Evolutionary conservation across 768 basidiomycete species (phyloP).

Genomic region (Amanita molliuscula): DNA sequence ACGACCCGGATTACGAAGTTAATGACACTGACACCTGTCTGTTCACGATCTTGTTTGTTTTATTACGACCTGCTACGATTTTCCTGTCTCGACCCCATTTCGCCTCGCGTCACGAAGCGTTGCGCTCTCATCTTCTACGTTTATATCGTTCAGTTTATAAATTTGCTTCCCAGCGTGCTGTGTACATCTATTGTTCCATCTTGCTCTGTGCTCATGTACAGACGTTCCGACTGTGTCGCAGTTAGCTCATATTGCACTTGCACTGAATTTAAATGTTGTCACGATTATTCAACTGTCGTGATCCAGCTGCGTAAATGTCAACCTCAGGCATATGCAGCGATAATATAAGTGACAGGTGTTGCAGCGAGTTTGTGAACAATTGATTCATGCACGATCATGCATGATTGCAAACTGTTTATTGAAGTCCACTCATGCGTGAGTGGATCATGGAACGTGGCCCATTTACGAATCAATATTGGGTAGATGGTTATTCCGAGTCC

Average conservation of each 20-base stretch:
- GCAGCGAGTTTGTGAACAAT: no score
- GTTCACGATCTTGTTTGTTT: constrained; percentile 5
- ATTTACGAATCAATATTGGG: no score
- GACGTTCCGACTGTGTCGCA: not conserved
- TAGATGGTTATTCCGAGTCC: no score
- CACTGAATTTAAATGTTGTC: not conserved
- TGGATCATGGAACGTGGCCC: no score
- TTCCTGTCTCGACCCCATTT: not conserved
- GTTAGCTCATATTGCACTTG: not conserved
- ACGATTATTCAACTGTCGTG: no score
- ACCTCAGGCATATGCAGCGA: no score
- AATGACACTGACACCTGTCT: not conserved
- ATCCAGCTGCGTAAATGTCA: no score
- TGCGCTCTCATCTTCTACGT: not conserved
- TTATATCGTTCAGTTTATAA: not conserved
- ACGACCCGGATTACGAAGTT: not conserved
- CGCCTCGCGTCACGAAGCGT: not conserved
- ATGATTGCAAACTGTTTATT: no score
- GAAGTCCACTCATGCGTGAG: no score
- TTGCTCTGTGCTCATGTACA: not conserved
- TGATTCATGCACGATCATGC: no score
- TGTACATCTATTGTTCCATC: not conserved
- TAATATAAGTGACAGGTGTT: no score
- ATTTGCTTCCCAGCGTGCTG: not conserved
- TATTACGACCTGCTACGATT: constrained; percentile 4